Evolutionary conservation across 306 rosid species (phyloP).

Genomic region (Boehmeria nivea): DNA sequence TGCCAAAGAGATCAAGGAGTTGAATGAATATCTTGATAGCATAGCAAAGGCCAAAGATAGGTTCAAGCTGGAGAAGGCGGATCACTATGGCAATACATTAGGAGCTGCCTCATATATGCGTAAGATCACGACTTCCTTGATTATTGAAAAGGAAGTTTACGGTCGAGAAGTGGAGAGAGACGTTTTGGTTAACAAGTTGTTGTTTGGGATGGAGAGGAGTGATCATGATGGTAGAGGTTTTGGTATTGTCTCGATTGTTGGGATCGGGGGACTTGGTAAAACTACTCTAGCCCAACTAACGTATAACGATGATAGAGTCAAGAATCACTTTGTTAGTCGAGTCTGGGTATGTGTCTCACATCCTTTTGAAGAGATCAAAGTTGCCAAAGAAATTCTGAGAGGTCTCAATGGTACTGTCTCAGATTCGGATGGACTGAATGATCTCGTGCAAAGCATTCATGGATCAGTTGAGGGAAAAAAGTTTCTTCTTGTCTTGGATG

Average conservation of each 20-base stretch:
- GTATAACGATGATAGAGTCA: slow-evolving; percentile 9
- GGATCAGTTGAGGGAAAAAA: neutral
- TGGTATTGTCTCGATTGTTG: slow-evolving; percentile 12
- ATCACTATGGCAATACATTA: no score
- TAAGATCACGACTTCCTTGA: neutral
- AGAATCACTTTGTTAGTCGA: neutral
- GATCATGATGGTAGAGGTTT: neutral
- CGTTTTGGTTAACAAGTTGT: neutral
- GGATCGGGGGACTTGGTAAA: slow-evolving; percentile 28
- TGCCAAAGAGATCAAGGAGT: no score
- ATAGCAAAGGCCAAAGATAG: no score
- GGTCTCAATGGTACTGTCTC: neutral
- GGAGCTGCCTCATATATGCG: neutral
- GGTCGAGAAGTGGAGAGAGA: slow-evolving; percentile 18
- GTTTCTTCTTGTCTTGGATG: slow-evolving; percentile 13
- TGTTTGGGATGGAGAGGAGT: neutral
- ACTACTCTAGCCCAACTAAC: slow-evolving; percentile 14
- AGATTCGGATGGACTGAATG: neutral
- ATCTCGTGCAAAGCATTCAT: neutral
- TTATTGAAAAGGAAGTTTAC: neutral
- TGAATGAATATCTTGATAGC: no score
- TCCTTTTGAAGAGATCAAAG: slow-evolving; percentile 11
- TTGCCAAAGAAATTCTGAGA: slow-evolving; percentile 7
- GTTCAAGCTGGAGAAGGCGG: no score
- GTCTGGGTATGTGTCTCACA: slow-evolving; percentile 22